These are phyloP conservation scores for Macrophomina tecta DNA, from an alignment of 2,329 filamentous ascomycete species.

Conservation along the genomic window DNA sequence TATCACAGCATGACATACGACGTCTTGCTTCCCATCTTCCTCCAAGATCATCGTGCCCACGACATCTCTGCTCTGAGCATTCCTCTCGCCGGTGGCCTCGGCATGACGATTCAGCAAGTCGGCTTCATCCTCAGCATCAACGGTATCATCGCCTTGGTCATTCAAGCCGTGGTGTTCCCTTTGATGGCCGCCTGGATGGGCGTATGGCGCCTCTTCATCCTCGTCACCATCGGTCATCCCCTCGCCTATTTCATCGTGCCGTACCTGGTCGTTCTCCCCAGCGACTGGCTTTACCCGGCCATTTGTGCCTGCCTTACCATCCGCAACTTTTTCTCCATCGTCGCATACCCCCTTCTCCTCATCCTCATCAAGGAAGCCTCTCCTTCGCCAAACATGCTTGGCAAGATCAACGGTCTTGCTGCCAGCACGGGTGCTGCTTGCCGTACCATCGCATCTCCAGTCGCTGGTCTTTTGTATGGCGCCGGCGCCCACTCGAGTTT, in stretches of 20 bases:
- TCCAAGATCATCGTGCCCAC: conserved; percentile 72
- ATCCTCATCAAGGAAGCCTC: conserved; percentile 77
- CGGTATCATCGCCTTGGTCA: conserved; percentile 72
- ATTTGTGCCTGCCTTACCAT: conserved; percentile 70
- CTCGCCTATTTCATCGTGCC: conserved; percentile 72
- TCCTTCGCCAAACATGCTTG: conserved; percentile 66
- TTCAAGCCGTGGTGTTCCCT: conserved; percentile 75
- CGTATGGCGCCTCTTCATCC: conserved; percentile 69
- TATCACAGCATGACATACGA: conserved; percentile 97
- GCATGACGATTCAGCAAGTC: conserved; percentile 69
- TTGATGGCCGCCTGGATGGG: conserved; percentile 67
- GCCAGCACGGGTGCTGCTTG: conserved; percentile 75
- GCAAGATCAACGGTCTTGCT: conserved; percentile 74
- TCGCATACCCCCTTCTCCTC: conserved; percentile 70
- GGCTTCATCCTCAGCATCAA: conserved; percentile 73
- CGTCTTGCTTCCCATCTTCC: conserved; percentile 88
- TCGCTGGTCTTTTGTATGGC: conserved; percentile 72
- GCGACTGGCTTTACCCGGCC: conserved; percentile 60
- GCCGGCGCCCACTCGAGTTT: conserved; percentile 62
- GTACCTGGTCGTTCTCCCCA: conserved; percentile 66
- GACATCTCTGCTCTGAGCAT: conserved; percentile 39
- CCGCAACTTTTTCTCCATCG: conserved; percentile 71
- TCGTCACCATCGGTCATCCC: conserved; percentile 70
- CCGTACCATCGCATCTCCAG: conserved; percentile 71
- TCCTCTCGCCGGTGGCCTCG: conserved; percentile 65